These are phyloP conservation scores for Cryptococcus sp. DNA, from an alignment of 1,284 basidiomycete species.

Conservation along the genomic window DNA sequence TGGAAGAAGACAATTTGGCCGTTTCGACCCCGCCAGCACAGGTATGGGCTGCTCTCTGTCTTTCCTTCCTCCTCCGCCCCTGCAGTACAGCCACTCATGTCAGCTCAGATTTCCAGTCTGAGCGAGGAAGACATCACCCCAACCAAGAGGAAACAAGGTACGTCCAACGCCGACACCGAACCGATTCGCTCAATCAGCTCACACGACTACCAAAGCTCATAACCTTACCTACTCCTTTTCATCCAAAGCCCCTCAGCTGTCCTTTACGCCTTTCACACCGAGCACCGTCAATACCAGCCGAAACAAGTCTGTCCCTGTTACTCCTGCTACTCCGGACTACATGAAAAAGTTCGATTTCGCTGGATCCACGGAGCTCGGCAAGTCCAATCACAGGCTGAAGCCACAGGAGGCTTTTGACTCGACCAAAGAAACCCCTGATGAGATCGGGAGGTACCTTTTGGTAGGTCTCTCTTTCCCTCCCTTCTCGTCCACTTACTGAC, in stretches of 20 bases:
- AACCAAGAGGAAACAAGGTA: constrained; percentile 12
- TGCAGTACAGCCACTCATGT: too few relatives aligned
- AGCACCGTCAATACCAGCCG: constrained; percentile 1
- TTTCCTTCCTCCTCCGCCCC: too few relatives aligned
- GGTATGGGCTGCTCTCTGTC: too few relatives aligned
- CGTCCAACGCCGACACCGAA: background rate
- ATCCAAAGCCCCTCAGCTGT: constrained; percentile 5
- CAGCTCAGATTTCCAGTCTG: too few relatives aligned
- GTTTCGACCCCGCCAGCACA: too few relatives aligned
- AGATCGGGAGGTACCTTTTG: constrained; percentile 32
- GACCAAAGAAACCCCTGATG: constrained; percentile 11
- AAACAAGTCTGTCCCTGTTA: constrained; percentile 2
- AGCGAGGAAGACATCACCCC: constrained; percentile 2
- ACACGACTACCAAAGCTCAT: constrained; percentile 1
- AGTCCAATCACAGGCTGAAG: too few relatives aligned
- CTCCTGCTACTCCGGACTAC: constrained; percentile 13
- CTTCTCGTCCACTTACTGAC: background rate
- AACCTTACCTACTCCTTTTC: constrained; percentile 6
- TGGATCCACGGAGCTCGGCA: too few relatives aligned
- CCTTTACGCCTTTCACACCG: constrained; percentile 18
- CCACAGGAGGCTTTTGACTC: background rate
- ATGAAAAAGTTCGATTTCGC: too few relatives aligned
- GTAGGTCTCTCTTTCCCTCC: constrained; percentile 15
- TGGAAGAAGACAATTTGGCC: background rate
- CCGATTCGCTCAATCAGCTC: background rate